Evolutionary conservation across 2,329 filamentous ascomycete species (phyloP), one percentile per base, ranked within the genome.

Genomic region (Colletotrichum salicis): DNA sequence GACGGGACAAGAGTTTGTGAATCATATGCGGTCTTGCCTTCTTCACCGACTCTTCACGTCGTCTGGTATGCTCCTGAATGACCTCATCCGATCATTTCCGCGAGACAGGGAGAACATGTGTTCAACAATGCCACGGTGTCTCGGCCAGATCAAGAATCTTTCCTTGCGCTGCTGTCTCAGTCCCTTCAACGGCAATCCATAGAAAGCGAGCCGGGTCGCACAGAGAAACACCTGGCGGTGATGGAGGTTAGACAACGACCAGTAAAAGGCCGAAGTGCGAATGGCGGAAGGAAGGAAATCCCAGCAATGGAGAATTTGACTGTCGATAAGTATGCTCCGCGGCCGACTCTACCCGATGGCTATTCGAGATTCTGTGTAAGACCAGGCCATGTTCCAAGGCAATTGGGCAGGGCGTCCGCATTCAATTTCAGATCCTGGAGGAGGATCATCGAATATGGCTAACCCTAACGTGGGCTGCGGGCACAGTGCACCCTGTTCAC

Each of bases 41-140:
- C 70, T 73, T 73, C 72, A 73, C 72, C 72, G 72, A 73, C 72
- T 73, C 68, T 69, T 73, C 70, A 72, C 10, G 69, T 61, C 59
- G 56, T 33, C 65, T 72, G 64, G 59, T 55, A 64, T 69, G 29
- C 51, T 48, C 13, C 33, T 61, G 35, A 29, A 72, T 73, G 72
- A 72, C 70, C 60, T 72, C 70, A 70, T 72, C 33, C 56, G 60
- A 66, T 29, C 52, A 52, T 54, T 58, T 24, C 58, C 58, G 57
- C 33, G 37, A n/a, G 35, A 27, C 15, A 64, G 59, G 65, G 35
- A 64, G 65, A 31, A 48, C 37, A 48, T 27, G 59, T 70, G 54
- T 71, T 55, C 54, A 45, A 64, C 59, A n/a, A 56, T 54, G 58
- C 54, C 60, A 41, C 55, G 22, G 58, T 69, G 59, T 71, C 60